Percentiles rank a stretch among this genome's conserved stretches.
Conservation (phyloP, 345 rosid species). For the Gossypioides kirkii region DNA sequence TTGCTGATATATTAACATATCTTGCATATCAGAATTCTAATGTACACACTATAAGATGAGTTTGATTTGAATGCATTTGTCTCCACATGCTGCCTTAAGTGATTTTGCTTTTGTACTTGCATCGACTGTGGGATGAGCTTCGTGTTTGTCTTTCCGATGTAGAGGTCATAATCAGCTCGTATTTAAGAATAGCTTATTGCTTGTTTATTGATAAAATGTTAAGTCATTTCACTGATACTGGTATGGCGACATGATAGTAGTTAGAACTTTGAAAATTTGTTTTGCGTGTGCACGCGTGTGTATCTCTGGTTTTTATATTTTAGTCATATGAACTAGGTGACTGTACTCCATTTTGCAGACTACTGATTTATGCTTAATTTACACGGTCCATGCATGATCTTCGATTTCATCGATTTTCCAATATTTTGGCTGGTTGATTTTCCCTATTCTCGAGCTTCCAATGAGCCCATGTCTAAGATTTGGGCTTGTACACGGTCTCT, state of each 20-base stretch:
- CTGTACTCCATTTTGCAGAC: not conserved
- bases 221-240: not conserved
- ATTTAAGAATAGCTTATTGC: not conserved
- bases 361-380: not conserved
- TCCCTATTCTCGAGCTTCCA: not conserved
- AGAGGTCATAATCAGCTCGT: not conserved
- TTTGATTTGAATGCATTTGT: slow-evolving; percentile 5
- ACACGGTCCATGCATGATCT: not conserved
- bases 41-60: not conserved
- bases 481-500: not conserved
- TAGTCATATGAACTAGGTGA: not conserved
- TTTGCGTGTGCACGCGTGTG: not conserved
- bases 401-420: not conserved
- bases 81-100: too few species aligned
- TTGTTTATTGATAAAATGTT: not conserved
- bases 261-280: not conserved
- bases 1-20: not conserved
- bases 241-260: not conserved
- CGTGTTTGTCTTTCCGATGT: not conserved
- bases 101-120: not conserved
- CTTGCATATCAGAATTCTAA: not conserved
- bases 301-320: not conserved
- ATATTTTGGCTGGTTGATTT: not conserved
- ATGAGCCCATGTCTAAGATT: not conserved
- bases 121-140: not conserved